These are phyloP conservation scores for Metschnikowia gelsemii DNA, from an alignment of 805 yeast species.

Conservation along the genomic window DNA sequence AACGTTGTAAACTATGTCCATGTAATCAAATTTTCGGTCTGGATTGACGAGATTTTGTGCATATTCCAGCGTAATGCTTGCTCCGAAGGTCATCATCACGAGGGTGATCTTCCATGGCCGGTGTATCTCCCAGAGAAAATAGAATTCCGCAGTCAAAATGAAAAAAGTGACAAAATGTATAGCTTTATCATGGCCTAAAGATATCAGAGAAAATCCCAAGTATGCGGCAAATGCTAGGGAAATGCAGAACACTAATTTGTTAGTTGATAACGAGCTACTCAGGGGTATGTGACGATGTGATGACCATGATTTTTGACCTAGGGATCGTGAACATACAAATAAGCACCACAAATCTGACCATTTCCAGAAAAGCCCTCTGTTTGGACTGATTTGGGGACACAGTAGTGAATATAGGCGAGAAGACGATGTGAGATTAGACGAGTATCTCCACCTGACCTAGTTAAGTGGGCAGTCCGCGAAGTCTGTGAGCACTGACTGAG, in stretches of 20 bases:
- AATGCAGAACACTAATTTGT: slow-evolving; percentile 27
- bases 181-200: slow-evolving; percentile 49
- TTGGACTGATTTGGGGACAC: not conserved
- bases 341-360: slow-evolving; percentile 8
- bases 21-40: slow-evolving; percentile 45
- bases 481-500: no score
- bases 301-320: not conserved
- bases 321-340: slow-evolving; percentile 9
- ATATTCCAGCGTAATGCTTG: slow-evolving; percentile 51
- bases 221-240: slow-evolving; percentile 37
- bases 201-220: slow-evolving; percentile 51
- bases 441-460: no score
- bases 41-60: slow-evolving; percentile 49
- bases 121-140: slow-evolving; percentile 40
- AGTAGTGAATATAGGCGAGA: no score
- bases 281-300: not conserved
- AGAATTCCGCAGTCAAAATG: slow-evolving; percentile 48
- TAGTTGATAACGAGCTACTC: slow-evolving; percentile 10
- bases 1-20: slow-evolving; percentile 44
- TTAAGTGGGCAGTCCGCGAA: no score
- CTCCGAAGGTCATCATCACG: slow-evolving; percentile 46
- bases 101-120: slow-evolving; percentile 29
- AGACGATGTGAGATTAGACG: no score
- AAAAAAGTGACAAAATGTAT: slow-evolving; percentile 50
- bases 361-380: not conserved